A percentile compares a stretch with the other conserved stretches of the same genome.
Evolutionary conservation across 139 green algal species (phyloP).

Genomic region (Medakamo hakoo): DNA sequence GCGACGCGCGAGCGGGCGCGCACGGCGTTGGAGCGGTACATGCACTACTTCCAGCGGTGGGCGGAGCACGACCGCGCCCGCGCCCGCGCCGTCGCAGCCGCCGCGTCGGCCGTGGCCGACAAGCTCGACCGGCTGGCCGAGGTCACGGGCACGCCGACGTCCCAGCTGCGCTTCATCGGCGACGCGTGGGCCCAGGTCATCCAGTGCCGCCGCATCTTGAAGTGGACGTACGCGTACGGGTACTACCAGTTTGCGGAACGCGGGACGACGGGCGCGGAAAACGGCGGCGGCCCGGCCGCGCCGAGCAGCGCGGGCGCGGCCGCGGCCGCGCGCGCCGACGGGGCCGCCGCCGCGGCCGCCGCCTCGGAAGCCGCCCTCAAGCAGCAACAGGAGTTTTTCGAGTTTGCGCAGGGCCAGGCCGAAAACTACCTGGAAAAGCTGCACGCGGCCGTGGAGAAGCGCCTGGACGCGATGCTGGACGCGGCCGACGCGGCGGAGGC

Average conservation of each 20-base stretch:
- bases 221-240: constrained; percentile 94
- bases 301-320: background rate
- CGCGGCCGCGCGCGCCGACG: background rate
- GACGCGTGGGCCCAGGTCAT: constrained; percentile 75
- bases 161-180: constrained; percentile 78
- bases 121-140: constrained; percentile 58
- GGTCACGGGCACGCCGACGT: constrained; percentile 58
- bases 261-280: no score
- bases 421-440: constrained; percentile 64
- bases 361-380: constrained; percentile 1
- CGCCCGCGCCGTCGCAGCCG: constrained; percentile 1
- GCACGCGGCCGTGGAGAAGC: constrained; percentile 52
- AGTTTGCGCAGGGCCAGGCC: constrained; percentile 81
- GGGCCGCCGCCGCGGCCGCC: background rate
- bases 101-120: constrained; percentile 1
- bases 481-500: constrained; percentile 5
- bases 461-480: constrained; percentile 31
- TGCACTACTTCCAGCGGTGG: constrained; percentile 78
- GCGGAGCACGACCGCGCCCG: constrained; percentile 42
- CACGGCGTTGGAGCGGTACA: constrained; percentile 73
- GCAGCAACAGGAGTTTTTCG: constrained; percentile 64
- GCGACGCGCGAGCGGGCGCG: constrained; percentile 66
- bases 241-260: constrained; percentile 81
- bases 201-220: constrained; percentile 88
- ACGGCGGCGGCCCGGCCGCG: constrained; percentile 4